Evolutionary conservation across 345 rosid genomes (phyloP).

Genomic region (Salix exigua): DNA sequence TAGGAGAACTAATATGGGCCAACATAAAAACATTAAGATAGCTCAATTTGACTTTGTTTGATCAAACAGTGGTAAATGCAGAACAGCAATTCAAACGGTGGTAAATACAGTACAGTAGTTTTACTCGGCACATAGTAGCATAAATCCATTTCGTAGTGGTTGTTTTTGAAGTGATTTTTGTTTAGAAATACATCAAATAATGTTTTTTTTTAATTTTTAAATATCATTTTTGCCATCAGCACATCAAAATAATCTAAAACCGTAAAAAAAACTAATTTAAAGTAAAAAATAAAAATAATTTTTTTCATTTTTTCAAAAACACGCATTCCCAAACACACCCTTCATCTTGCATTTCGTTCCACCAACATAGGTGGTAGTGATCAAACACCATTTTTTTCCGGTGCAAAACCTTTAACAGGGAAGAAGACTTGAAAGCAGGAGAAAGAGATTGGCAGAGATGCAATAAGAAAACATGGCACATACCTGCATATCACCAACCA

Average conservation of each 20-base stretch:
- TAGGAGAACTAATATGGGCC: neutral
- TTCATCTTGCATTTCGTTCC: neutral
- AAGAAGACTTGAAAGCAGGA: no score
- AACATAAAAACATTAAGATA: neutral
- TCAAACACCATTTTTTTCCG: neutral
- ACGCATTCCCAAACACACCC: no score
- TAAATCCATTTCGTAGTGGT: neutral
- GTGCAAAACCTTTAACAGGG: neutral
- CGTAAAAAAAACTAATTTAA: no score
- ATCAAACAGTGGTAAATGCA: neutral
- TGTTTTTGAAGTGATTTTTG: no score
- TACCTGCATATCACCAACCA: slow-evolving; percentile 25
- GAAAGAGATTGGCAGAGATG: no score
- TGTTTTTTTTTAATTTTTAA: no score
- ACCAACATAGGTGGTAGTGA: no score
- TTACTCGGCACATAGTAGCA: neutral
- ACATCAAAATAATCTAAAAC: no score
- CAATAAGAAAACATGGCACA: neutral
- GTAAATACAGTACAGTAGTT: neutral
- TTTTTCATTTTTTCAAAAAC: no score
- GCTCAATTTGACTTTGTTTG: neutral
- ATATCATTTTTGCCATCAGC: no score
- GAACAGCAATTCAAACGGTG: neutral
- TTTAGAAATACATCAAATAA: no score
- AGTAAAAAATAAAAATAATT: no score